phyloP scores from a whole-genome alignment of 2,329 filamentous ascomycete genomes.

The Claviceps capensis region DNA sequence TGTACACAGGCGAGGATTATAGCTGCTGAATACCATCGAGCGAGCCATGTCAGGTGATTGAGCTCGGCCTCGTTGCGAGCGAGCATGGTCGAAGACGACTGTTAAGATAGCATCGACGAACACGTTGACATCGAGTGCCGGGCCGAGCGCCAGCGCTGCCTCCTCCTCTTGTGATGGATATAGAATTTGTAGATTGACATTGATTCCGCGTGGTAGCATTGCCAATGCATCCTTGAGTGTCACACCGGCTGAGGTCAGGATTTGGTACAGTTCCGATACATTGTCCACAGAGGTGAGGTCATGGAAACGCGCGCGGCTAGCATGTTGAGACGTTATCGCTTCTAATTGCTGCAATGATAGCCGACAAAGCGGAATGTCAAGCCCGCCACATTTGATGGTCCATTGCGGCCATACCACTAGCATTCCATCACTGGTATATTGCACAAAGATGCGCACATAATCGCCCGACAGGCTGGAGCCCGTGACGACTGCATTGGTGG shows the following conservation, averaged over 20 bases:
- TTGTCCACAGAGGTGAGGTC: conserved; percentile 29
- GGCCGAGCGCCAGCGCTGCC: conserved; percentile 52
- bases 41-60: conserved; percentile 59
- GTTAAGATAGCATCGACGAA: conserved; percentile 75
- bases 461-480: conserved; percentile 94
- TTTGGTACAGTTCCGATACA: conserved; percentile 54
- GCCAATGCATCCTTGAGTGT: conserved; percentile 64
- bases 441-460: conserved; percentile 82
- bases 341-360: conserved; percentile 63
- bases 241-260: conserved; percentile 64
- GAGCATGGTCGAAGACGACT: conserved; percentile 84
- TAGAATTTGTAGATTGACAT: conserved; percentile 83
- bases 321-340: conserved; percentile 31
- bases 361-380: conserved; percentile 71
- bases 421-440: conserved; percentile 76
- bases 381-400: conserved; percentile 59
- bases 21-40: conserved; percentile 88
- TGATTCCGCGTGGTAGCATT: conserved; percentile 63
- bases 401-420: conserved; percentile 82
- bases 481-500: conserved; percentile 74
- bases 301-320: conserved; percentile 29
- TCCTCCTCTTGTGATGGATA: conserved; percentile 73
- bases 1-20: conserved; percentile 79
- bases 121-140: conserved; percentile 68
- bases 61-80: conserved; percentile 47